These are phyloP conservation scores for Mycena rebaudengoi DNA, from an alignment of 768 basidiomycete genomes.

Conservation along the genomic window DNA sequence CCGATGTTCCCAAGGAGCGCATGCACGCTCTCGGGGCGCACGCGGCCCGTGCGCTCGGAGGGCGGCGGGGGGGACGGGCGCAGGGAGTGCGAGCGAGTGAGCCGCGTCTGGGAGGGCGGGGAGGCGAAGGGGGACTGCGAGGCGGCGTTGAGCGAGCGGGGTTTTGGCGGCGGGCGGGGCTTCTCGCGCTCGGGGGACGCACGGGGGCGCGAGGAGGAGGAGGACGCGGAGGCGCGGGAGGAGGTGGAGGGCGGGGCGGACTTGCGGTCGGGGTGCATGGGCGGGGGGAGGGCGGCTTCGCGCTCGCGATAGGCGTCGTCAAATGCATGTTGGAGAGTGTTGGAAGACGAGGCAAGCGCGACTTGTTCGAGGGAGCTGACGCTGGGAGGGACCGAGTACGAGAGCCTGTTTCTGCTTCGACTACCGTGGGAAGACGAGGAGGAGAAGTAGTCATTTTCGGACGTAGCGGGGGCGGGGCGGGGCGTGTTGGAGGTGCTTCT, in stretches of 20 bases:
- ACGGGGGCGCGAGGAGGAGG: constrained; percentile 7
- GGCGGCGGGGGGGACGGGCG: constrained; percentile 22
- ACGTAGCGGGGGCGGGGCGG: constrained; percentile 9
- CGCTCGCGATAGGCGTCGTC: constrained; percentile 24
- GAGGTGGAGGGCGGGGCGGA: constrained; percentile 22
- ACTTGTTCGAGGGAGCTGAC: constrained; percentile 57
- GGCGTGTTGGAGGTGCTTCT: constrained; percentile 59
- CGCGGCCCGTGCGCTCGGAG: background rate
- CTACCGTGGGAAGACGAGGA: constrained; percentile 28
- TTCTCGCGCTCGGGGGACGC: constrained; percentile 18
- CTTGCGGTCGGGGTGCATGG: constrained; percentile 66
- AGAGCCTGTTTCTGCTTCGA: constrained; percentile 26
- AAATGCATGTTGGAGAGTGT: constrained; percentile 15
- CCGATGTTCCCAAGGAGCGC: constrained; percentile 21
- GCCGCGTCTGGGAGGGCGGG: constrained; percentile 14
- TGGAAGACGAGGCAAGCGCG: constrained; percentile 42
- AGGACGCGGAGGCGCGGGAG: constrained; percentile 17
- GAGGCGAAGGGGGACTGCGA: constrained; percentile 17
- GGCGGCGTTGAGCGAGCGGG: constrained; percentile 21
- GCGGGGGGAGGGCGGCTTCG: constrained; percentile 51
- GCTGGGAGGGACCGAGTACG: constrained; percentile 50
- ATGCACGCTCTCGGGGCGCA: constrained; percentile 26
- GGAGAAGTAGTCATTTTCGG: constrained; percentile 12
- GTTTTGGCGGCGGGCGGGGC: constrained; percentile 25
- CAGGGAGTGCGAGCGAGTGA: constrained; percentile 22